A percentile compares a stretch with the other conserved stretches of the same genome.
These are phyloP conservation scores for Xylaria palmicola DNA, from an alignment of 495 filamentous ascomycete species.

Conservation along the genomic window DNA sequence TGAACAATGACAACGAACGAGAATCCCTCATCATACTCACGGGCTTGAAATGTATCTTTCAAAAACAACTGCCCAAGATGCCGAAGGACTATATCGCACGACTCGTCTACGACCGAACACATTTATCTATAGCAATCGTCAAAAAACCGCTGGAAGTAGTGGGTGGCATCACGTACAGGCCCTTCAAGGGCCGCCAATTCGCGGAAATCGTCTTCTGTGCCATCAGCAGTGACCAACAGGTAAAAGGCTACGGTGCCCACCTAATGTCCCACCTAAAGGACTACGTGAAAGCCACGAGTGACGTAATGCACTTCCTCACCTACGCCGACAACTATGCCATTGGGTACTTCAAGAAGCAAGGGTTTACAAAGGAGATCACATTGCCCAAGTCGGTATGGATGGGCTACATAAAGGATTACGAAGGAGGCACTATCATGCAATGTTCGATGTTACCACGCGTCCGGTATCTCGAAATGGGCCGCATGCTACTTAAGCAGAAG, in stretches of 20 bases:
- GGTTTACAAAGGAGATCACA: constrained; percentile 97
- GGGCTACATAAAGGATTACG: constrained; percentile 99
- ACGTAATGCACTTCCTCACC: constrained; percentile 97
- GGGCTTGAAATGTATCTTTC: constrained; percentile 95
- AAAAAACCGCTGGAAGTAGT: constrained; percentile 95
- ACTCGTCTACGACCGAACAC: constrained; percentile 94
- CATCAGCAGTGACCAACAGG: constrained; percentile 96
- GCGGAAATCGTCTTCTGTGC: constrained; percentile 99
- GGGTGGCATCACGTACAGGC: constrained; percentile 94
- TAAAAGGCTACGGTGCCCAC: constrained; percentile 97
- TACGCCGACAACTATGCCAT: constrained; percentile 99
- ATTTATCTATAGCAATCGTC: constrained; percentile 94
- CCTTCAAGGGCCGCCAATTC: constrained; percentile 89
- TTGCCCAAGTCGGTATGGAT: constrained; percentile 91
- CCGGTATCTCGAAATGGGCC: constrained; percentile 88
- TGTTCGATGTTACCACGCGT: constrained; percentile 95
- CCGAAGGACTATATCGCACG: constrained; percentile 98
- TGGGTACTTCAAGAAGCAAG: constrained; percentile 99
- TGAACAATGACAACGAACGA: constrained; percentile 89
- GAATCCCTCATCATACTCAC: constrained; percentile 94
- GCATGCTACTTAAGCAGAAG: constrained; percentile 97
- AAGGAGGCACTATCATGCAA: constrained; percentile 99
- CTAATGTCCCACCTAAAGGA: constrained; percentile 98
- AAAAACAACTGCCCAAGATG: constrained; percentile 98
- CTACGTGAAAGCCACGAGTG: constrained; percentile 94